Percentiles rank a stretch among this genome's conserved stretches.
Evolutionary conservation across 2,329 filamentous ascomycete genomes (phyloP).

Genomic region (Chrysoporthe cubensis): DNA sequence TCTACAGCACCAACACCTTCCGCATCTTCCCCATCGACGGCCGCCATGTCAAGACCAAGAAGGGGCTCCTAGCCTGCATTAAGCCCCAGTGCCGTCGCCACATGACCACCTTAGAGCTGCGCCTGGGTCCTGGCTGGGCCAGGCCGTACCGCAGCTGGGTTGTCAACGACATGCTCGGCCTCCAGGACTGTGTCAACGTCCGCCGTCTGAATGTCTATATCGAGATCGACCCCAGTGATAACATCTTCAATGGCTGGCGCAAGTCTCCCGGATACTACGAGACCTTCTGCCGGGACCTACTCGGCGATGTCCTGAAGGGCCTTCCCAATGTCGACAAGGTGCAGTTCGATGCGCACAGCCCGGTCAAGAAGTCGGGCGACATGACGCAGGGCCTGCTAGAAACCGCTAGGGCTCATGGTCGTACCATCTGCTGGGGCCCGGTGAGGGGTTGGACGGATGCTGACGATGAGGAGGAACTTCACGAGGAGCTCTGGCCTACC

Average conservation of each 20-base stretch:
- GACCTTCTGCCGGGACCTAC: conserved; percentile 61
- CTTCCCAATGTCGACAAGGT: conserved; percentile 61
- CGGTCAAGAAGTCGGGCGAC: conserved; percentile 66
- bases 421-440: conserved; percentile 68
- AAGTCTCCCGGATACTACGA: conserved; percentile 72
- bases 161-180: conserved; percentile 65
- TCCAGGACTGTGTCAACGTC: conserved; percentile 64
- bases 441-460: conserved; percentile 67
- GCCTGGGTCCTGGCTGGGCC: conserved; percentile 74
- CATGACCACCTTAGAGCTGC: conserved; percentile 68
- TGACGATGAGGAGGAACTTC: conserved; percentile 30
- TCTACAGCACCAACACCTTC: conserved; percentile 66
- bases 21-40: conserved; percentile 70
- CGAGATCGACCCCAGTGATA: conserved; percentile 72
- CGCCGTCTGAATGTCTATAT: conserved; percentile 68
- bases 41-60: conserved; percentile 73
- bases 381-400: conserved; percentile 66
- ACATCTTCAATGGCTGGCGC: conserved; percentile 69
- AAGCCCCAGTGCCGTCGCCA: conserved; percentile 61
- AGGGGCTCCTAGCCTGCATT: conserved; percentile 70
- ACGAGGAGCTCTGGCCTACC: neutral
- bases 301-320: conserved; percentile 59
- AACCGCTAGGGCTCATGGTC: conserved; percentile 51
- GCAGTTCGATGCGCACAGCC: conserved; percentile 71
- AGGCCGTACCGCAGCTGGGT: conserved; percentile 73